Conservation (phyloP, 1,284 basidiomycete species). For the Naganishia sp. region DNA sequence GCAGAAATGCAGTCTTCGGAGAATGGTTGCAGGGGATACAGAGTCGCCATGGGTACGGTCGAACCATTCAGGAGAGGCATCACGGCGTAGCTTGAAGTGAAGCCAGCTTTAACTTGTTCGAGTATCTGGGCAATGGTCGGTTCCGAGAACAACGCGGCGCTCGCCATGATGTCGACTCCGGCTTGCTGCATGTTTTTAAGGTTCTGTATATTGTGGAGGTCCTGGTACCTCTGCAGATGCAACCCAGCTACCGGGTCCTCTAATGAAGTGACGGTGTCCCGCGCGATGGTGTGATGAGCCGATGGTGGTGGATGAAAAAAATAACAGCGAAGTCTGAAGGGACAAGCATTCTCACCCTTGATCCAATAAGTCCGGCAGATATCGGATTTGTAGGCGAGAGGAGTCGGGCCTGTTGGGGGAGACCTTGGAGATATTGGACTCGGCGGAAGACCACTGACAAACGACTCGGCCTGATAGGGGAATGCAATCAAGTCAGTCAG, state of each 20-base stretch:
- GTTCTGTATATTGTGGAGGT: conserved; percentile 10
- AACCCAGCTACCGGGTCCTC: conserved; percentile 1
- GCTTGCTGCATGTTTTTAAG: conserved; percentile 6
- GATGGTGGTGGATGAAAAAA: conserved; percentile 21
- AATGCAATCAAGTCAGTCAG: not conserved
- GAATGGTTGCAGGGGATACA: conserved; percentile 12
- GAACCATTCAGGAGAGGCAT: conserved; percentile 8
- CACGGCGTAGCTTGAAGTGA: not conserved
- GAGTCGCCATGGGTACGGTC: not conserved
- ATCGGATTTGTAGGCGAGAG: conserved; percentile 21
- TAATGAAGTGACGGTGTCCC: conserved; percentile 8
- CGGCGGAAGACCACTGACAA: not conserved
- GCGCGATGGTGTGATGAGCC: conserved; percentile 1
- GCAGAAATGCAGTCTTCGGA: not conserved
- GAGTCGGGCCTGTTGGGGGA: too few species aligned
- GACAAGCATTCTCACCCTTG: conserved; percentile 7
- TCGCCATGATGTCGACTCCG: conserved; percentile 9
- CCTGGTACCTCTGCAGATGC: conserved; percentile 14
- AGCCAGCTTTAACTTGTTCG: not conserved
- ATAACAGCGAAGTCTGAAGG: conserved; percentile 10
- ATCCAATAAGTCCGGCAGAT: conserved; percentile 28
- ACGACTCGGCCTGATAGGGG: too few species aligned
- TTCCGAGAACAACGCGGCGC: not conserved
- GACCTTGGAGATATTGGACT: too few species aligned
- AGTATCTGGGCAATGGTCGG: conserved; percentile 1